Percentiles rank a stretch among this genome's conserved stretches.
These are phyloP conservation scores for Arabidopsis hybrid DNA, from an alignment of 441 rosid species.

Conservation along the genomic window DNA sequence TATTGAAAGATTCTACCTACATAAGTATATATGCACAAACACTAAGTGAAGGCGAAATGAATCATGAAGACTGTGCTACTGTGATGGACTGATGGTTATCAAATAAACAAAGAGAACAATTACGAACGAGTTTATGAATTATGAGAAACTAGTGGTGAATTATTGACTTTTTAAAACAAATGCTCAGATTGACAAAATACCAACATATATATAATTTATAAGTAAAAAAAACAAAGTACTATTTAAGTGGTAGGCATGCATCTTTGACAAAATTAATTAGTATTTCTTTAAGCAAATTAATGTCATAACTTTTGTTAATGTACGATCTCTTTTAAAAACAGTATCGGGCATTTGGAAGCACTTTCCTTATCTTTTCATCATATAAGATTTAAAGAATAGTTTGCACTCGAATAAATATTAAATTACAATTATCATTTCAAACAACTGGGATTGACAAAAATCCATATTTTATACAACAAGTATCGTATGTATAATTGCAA, in stretches of 20 bases:
- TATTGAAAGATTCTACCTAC: constrained; percentile 14
- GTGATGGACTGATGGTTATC: neutral
- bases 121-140: neutral
- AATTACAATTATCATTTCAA: neutral
- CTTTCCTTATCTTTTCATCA: neutral
- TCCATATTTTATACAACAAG: neutral
- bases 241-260: constrained; percentile 10
- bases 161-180: constrained; percentile 25
- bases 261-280: constrained; percentile 9
- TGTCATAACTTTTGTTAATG: neutral
- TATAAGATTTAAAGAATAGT: neutral
- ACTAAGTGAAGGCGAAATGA: neutral
- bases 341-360: neutral
- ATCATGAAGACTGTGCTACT: neutral
- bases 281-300: constrained; percentile 6
- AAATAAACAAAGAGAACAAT: neutral
- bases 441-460: neutral
- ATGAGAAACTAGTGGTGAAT: constrained; percentile 22
- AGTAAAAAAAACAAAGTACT: constrained; percentile 1
- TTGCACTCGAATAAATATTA: neutral
- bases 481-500: constrained; percentile 31
- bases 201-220: neutral
- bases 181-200: constrained; percentile 6
- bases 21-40: constrained; percentile 29
- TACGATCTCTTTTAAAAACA: constrained; percentile 2